These are phyloP conservation scores for Blastobotrys mokoenaii DNA, from an alignment of 805 yeast genomes.

Conservation along the genomic window DNA sequence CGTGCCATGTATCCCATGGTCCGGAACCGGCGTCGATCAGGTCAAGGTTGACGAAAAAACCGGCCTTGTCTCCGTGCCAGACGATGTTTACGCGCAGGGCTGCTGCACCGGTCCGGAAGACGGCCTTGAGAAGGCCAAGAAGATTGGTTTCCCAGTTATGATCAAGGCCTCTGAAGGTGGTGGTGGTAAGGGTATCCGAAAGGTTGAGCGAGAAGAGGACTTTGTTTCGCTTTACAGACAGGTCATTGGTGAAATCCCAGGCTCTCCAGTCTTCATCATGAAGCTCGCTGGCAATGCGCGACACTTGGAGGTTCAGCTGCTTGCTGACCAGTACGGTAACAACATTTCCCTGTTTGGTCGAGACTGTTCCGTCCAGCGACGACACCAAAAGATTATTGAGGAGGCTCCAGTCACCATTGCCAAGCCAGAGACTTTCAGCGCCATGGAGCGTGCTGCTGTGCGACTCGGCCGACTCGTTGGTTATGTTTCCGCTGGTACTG, in stretches of 20 bases:
- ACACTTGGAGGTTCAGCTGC: conserved; percentile 94
- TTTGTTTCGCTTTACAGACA: conserved; percentile 74
- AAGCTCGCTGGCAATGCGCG: conserved; percentile 95
- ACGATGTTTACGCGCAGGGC: conserved; percentile 76
- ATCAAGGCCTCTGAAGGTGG: conserved; percentile 99
- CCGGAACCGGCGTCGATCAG: conserved; percentile 92
- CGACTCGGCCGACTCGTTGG: conserved; percentile 95
- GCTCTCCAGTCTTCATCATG: conserved; percentile 98
- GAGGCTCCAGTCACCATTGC: conserved; percentile 99
- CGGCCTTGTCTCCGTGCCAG: conserved; percentile 82
- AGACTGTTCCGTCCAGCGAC: conserved; percentile 99
- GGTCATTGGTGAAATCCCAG: conserved; percentile 96
- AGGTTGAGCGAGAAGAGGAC: conserved; percentile 78
- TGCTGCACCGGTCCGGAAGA: conserved; percentile 82
- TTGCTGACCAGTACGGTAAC: conserved; percentile 98
- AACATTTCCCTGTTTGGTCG: conserved; percentile 96
- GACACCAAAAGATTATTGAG: conserved; percentile 98
- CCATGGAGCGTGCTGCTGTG: conserved; percentile 97
- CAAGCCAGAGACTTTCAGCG: conserved; percentile 68
- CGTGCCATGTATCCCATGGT: conserved; percentile 99
- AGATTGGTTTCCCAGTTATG: conserved; percentile 97
- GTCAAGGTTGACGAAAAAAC: conserved; percentile 62
- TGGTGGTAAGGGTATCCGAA: conserved; percentile 99
- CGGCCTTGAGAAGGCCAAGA: conserved; percentile 75
- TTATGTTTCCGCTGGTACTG: conserved; percentile 98